A percentile compares a stretch with the other conserved stretches of the same genome.
Conservation (phyloP, 225 moss, liverwort and hornwort species). For the Neckera pumila region DNA sequence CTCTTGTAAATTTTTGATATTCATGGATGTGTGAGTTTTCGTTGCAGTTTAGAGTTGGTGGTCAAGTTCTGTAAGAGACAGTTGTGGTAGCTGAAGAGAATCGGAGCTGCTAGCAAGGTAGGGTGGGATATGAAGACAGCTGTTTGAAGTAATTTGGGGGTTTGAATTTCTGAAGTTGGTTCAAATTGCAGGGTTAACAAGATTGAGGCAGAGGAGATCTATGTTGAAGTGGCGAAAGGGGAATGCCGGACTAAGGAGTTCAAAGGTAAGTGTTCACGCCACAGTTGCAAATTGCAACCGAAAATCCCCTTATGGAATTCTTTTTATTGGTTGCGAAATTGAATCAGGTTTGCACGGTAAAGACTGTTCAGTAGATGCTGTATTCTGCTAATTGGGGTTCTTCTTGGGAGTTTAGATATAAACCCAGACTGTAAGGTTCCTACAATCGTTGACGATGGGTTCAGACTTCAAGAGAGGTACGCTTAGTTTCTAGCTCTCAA, state of each 20-base stretch:
- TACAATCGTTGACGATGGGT: constrained; percentile 16
- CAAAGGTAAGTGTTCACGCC: not conserved
- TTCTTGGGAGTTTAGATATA: not conserved
- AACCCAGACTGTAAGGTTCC: constrained; percentile 16
- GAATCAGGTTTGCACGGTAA: not conserved
- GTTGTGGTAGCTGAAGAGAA: not conserved
- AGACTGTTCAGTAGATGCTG: not conserved
- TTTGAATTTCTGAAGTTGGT: not conserved
- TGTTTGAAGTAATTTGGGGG: not conserved
- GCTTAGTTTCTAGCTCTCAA: not conserved
- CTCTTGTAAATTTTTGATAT: not conserved
- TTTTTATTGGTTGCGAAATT: not conserved
- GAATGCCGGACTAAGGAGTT: constrained; percentile 13
- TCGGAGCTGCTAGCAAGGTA: not conserved
- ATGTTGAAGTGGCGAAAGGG: constrained; percentile 21
- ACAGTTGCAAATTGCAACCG: not conserved
- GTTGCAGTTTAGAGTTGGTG: not conserved
- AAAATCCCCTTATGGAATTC: not conserved
- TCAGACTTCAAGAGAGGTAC: constrained; percentile 22
- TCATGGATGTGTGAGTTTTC: not conserved
- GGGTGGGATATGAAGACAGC: not conserved
- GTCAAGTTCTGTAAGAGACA: not conserved
- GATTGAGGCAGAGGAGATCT: constrained; percentile 19
- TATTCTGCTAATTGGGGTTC: not conserved
- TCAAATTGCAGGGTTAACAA: constrained; percentile 16